These are phyloP conservation scores for Fusarium piperis DNA, from an alignment of 2,329 filamentous ascomycete species.

Conservation along the genomic window DNA sequence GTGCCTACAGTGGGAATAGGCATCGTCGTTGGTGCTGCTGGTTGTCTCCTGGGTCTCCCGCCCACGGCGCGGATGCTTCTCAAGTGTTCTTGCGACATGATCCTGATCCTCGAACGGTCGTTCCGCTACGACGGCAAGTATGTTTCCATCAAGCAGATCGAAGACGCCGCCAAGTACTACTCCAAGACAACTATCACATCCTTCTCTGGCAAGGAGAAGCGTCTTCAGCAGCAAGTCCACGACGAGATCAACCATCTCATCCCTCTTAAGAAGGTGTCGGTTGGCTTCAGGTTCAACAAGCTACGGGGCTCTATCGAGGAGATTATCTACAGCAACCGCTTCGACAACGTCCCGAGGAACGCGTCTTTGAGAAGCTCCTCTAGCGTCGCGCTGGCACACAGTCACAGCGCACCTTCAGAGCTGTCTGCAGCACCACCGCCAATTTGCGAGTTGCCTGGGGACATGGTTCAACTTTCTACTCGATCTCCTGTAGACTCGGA, in stretches of 20 bases:
- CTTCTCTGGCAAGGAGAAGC: constrained; percentile 36
- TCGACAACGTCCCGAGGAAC: constrained; percentile 17
- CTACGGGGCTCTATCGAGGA: constrained; percentile 27
- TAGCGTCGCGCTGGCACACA: constrained; percentile 2
- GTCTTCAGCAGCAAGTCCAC: constrained; percentile 34
- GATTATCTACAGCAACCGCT: constrained; percentile 37
- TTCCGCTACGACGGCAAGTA: constrained; percentile 40
- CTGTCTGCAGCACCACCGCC: background rate
- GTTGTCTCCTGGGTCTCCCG: constrained; percentile 29
- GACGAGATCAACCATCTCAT: constrained; percentile 39
- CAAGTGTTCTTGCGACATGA: constrained; percentile 42
- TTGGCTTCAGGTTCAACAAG: constrained; percentile 41
- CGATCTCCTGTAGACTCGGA: background rate
- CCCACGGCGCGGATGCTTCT: constrained; percentile 38
- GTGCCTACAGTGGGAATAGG: constrained; percentile 37
- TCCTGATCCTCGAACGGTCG: constrained; percentile 36
- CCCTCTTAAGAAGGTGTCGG: constrained; percentile 33
- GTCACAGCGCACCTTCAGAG: background rate
- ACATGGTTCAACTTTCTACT: background rate
- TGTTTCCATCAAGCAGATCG: constrained; percentile 40
- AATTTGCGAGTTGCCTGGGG: constrained; percentile 26
- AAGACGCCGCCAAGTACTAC: constrained; percentile 39
- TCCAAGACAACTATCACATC: constrained; percentile 28
- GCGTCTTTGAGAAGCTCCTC: constrained; percentile 28
- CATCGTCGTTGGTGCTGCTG: constrained; percentile 23